These are phyloP conservation scores for Eucalyptus pauciflora DNA, from an alignment of 345 rosid genomes.

Conservation along the genomic window DNA sequence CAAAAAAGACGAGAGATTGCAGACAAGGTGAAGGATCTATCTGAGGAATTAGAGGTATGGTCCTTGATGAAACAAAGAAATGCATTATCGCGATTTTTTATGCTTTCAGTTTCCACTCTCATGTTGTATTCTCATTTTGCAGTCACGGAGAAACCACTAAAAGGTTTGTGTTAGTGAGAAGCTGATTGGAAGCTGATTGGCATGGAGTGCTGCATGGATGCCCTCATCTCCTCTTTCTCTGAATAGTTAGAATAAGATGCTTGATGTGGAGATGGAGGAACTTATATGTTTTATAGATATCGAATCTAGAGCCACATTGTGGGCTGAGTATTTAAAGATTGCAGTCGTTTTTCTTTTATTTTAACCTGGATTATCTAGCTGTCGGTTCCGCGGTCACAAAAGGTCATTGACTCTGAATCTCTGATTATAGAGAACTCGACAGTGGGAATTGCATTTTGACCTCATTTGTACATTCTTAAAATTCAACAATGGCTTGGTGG, in stretches of 20 bases:
- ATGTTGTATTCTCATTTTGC: not conserved
- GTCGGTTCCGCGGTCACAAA: not conserved
- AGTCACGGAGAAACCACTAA: not conserved
- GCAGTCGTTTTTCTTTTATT: not conserved
- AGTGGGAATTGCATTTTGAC: not conserved
- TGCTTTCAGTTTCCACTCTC: not conserved
- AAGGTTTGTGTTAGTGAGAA: not conserved
- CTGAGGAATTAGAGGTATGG: constrained; percentile 4
- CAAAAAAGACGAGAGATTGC: constrained; percentile 3
- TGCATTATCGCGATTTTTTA: not conserved
- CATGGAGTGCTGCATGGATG: not conserved
- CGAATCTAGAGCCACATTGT: not conserved
- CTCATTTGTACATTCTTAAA: not conserved
- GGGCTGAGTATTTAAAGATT: not conserved
- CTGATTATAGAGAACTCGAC: not conserved
- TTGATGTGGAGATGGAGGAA: not conserved
- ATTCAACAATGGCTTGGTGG: not conserved
- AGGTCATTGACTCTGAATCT: not conserved
- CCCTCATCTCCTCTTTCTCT: not conserved
- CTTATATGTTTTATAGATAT: not conserved
- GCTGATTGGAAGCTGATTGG: not conserved
- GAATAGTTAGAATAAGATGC: not conserved
- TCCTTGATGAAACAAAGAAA: not conserved
- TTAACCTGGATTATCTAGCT: not conserved
- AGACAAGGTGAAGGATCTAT: constrained; percentile 4